Conservation (phyloP, 257 asterid species). For the Nicotiana noctiflora region DNA sequence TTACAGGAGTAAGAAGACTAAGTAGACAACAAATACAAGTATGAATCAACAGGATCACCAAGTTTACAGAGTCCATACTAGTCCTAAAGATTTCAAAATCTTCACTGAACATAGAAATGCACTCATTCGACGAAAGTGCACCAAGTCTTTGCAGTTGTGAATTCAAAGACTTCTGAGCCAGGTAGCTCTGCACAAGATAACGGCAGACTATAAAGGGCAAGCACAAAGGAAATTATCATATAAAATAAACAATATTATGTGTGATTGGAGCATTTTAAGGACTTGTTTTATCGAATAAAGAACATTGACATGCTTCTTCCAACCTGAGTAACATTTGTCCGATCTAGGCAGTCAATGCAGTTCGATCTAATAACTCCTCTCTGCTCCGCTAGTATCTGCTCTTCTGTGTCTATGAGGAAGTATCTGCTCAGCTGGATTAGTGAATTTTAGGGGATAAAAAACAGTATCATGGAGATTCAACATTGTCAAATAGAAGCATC, state of each 20-base stretch:
- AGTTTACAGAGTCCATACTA: constrained; percentile 36
- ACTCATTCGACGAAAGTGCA: constrained; percentile 52
- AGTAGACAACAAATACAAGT: constrained; percentile 1
- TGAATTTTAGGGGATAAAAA: constrained; percentile 35
- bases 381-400: constrained; percentile 66
- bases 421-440: constrained; percentile 96
- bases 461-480: constrained; percentile 39
- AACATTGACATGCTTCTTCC: constrained; percentile 24
- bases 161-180: constrained; percentile 70
- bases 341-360: constrained; percentile 96
- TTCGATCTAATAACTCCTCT: constrained; percentile 76
- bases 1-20: constrained; percentile 21
- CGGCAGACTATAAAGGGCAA: not conserved
- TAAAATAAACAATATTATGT: not conserved
- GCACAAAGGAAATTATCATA: not conserved
- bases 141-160: constrained; percentile 77
- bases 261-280: not conserved
- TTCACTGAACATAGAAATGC: constrained; percentile 63
- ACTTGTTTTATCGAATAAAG: constrained; percentile 7
- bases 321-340: constrained; percentile 98
- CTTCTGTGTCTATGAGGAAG: constrained; percentile 75
- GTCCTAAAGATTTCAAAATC: constrained; percentile 68
- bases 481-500: constrained; percentile 22
- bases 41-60: constrained; percentile 8
- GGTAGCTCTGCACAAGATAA: constrained; percentile 68